A percentile compares a stretch with the other conserved stretches of the same genome.
Evolutionary conservation across 352 stramenopile genomes (phyloP).

Genomic region (Phytopythium montanum): DNA sequence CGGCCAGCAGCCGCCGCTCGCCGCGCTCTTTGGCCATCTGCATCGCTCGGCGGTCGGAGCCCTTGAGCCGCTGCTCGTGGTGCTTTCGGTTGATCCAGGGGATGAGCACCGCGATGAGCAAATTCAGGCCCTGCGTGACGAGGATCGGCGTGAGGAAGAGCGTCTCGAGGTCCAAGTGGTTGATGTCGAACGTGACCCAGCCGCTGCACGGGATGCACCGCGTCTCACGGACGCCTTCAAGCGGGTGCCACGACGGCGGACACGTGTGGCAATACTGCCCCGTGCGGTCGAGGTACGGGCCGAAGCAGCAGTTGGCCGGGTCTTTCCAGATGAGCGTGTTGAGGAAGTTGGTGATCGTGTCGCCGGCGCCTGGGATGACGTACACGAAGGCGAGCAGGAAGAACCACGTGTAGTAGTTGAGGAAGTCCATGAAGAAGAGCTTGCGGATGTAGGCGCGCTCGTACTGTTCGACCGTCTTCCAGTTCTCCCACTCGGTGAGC

Average conservation of each 20-base stretch:
- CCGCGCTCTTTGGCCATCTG: constrained; percentile 65
- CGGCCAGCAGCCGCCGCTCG: constrained; percentile 49
- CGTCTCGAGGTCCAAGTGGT: constrained; percentile 74
- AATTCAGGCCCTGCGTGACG: constrained; percentile 69
- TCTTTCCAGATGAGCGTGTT: constrained; percentile 78
- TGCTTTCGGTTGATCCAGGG: constrained; percentile 74
- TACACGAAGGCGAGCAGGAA: constrained; percentile 86
- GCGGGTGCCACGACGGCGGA: constrained; percentile 56
- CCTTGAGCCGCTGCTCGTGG: constrained; percentile 55
- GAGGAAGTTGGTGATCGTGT: constrained; percentile 79
- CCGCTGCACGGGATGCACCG: constrained; percentile 64
- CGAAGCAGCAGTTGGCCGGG: constrained; percentile 79
- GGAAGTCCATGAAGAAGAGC: constrained; percentile 83
- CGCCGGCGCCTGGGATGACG: constrained; percentile 70
- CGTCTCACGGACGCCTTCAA: constrained; percentile 21
- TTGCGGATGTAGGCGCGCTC: constrained; percentile 77
- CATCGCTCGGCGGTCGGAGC: constrained; percentile 56
- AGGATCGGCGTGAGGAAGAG: constrained; percentile 84
- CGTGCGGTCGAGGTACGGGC: constrained; percentile 56
- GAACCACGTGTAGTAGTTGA: constrained; percentile 90
- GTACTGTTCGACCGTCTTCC: constrained; percentile 82
- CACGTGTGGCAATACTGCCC: constrained; percentile 47
- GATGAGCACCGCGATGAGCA: constrained; percentile 66
- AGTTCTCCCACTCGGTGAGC: constrained; percentile 84
- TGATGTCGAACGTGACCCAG: constrained; percentile 81